phyloP scores from a whole-genome alignment of 805 yeast genomes.

The Yamadazyma akitaensis region DNA sequence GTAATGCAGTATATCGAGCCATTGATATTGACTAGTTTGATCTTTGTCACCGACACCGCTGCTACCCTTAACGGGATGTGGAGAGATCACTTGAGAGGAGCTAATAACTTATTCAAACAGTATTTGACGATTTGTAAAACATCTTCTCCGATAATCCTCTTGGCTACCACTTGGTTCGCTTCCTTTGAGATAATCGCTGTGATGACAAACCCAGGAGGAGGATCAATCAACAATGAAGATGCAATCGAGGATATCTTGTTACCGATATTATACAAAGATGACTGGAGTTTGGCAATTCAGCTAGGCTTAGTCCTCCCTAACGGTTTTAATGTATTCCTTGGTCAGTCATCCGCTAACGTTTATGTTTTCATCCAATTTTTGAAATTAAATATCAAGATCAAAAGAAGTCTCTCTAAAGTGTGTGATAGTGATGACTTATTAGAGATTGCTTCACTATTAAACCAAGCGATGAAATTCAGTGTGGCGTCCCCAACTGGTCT shows the following conservation, averaged over 20 bases:
- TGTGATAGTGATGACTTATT: slow-evolving; percentile 17
- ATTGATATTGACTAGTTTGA: slow-evolving; percentile 54
- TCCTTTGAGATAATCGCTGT: slow-evolving; percentile 52
- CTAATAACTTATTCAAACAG: slow-evolving; percentile 50
- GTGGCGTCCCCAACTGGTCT: slow-evolving; percentile 14
- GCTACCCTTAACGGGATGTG: slow-evolving; percentile 46
- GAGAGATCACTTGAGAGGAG: slow-evolving; percentile 58
- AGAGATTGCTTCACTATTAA: slow-evolving; percentile 18
- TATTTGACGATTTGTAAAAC: slow-evolving; percentile 28
- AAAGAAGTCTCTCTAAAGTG: slow-evolving; percentile 13
- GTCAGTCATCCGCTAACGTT: slow-evolving; percentile 38
- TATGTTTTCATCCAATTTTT: slow-evolving; percentile 30
- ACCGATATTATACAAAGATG: slow-evolving; percentile 23
- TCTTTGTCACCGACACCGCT: slow-evolving; percentile 56
- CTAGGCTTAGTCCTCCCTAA: slow-evolving; percentile 38
- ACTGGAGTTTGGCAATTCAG: slow-evolving; percentile 15
- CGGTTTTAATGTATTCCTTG: slow-evolving; percentile 44
- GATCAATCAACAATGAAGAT: slow-evolving; percentile 44
- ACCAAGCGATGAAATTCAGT: slow-evolving; percentile 11
- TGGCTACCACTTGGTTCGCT: slow-evolving; percentile 53
- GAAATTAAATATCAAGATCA: slow-evolving; percentile 22
- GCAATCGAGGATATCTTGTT: slow-evolving; percentile 19
- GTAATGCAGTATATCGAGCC: slow-evolving; percentile 51
- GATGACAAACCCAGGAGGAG: slow-evolving; percentile 46
- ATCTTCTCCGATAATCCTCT: slow-evolving; percentile 37